Evolutionary conservation across 2,329 filamentous ascomycete species (phyloP), one percentile per base, ranked within the genome.

Genomic region (Colletotrichum agaves): DNA sequence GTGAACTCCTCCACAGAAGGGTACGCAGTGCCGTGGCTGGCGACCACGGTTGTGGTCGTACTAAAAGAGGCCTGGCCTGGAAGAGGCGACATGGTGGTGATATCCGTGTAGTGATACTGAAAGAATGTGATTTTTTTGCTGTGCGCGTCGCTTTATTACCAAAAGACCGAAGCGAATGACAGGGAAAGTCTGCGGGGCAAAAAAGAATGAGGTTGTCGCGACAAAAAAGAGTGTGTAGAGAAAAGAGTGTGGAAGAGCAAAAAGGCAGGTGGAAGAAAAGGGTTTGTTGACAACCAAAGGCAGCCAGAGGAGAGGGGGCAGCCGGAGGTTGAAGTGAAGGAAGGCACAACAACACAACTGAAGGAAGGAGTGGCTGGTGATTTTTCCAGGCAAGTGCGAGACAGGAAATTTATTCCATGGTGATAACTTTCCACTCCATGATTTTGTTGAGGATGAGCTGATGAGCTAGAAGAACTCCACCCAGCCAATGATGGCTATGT

Each of bases 11-110:
- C 55, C 4, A 47, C 47, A 0, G 65, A 68, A 15, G 65, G 65
- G 13, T 68, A 68, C 1, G 41, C 46, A 1, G 41, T 21, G 3
- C 41, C 6, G 5, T 55, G 39, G 41, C 65, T 65, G 2, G 55
- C 53, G 10, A 68, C 61, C 2, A 61, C 65, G 5, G 61, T 68
- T 0, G 65, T 60, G 5, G 23, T 53, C 4, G 61, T 60, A 21
- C 65, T 65, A 21, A 68, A 65, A 1, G 65, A 68, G 4, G 61
- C 47, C 39, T 68, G 65, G 3, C 35, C 44, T 1, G 46, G 61
- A 1, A 65, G 47, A 0, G 47, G 47, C 19, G 61, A 55, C 65
- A 65, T 64, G 19, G 12, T 61, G 23, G 7, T 19, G 39, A 31
- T 49, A 21, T 5, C 46, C 33, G 21, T 21, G 19, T 39, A 23